phyloP scores from a whole-genome alignment of 805 yeast genomes.

The Tetrapisispora iriomotensis region DNA sequence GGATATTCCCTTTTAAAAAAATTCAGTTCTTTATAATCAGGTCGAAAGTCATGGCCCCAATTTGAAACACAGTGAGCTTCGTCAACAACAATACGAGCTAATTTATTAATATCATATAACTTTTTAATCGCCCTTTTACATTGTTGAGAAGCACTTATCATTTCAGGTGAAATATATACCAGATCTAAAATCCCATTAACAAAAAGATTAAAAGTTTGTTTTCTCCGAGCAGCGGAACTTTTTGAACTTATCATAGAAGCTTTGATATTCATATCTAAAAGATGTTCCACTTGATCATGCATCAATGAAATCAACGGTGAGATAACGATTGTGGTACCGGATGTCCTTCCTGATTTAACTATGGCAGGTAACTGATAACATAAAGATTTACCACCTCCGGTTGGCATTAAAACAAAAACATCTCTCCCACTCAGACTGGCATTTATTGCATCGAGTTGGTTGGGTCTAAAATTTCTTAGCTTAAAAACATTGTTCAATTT shows the following conservation, averaged over 20 bases:
- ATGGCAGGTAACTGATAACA: conserved; percentile 95
- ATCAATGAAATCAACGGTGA: conserved; percentile 92
- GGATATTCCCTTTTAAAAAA: conserved; percentile 69
- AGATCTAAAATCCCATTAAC: conserved; percentile 60
- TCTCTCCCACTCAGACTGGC: conserved; percentile 71
- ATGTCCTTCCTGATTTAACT: conserved; percentile 60
- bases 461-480: conserved; percentile 59
- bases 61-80: conserved; percentile 98
- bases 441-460: conserved; percentile 81
- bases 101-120: conserved; percentile 43
- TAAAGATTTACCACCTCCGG: conserved; percentile 96
- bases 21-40: conserved; percentile 80
- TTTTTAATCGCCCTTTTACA: conserved; percentile 54
- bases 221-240: conserved; percentile 54
- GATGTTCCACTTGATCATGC: conserved; percentile 94
- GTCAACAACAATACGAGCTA: conserved; percentile 88
- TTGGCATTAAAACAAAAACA: conserved; percentile 94
- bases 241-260: conserved; percentile 89
- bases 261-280: conserved; percentile 52
- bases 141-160: conserved; percentile 69
- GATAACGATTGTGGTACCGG: conserved; percentile 83
- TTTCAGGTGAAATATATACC: conserved; percentile 89
- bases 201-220: conserved; percentile 52
- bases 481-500: conserved; percentile 54
- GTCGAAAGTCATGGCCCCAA: conserved; percentile 99